These are phyloP conservation scores for Populus simonii DNA, from an alignment of 345 rosid genomes.

Conservation along the genomic window DNA sequence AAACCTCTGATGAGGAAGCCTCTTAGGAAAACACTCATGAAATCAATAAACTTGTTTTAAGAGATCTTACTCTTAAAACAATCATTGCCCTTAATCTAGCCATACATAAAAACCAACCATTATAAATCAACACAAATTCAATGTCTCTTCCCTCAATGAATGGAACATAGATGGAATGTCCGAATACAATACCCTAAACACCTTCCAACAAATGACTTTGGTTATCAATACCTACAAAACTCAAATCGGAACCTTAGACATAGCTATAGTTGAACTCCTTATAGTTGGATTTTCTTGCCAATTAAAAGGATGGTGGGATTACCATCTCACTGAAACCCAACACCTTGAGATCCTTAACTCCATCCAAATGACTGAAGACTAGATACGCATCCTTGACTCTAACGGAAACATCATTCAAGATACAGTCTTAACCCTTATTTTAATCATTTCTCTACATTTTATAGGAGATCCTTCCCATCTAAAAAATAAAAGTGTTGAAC, in stretches of 20 bases:
- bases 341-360: background rate
- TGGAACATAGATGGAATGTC: background rate
- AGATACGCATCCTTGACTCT: background rate
- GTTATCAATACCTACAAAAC: background rate
- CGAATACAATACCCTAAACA: background rate
- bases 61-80: no score
- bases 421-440: no score
- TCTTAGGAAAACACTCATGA: no score
- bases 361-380: rapidly evolving
- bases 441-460: no score
- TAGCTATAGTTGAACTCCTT: background rate
- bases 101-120: no score
- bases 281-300: background rate
- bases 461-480: no score
- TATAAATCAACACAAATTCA: no score
- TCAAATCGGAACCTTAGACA: background rate
- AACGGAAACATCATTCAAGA: no score
- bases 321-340: background rate
- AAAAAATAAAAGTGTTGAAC: background rate
- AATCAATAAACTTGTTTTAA: no score
- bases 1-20: no score
- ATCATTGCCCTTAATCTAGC: no score
- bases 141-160: background rate
- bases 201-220: background rate
- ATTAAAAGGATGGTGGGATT: background rate